Evolutionary conservation across 192 early-diverging fungal genomes (phyloP), one percentile per base, ranked within the genome.

Genomic region (Linnemannia schmuckeri): DNA sequence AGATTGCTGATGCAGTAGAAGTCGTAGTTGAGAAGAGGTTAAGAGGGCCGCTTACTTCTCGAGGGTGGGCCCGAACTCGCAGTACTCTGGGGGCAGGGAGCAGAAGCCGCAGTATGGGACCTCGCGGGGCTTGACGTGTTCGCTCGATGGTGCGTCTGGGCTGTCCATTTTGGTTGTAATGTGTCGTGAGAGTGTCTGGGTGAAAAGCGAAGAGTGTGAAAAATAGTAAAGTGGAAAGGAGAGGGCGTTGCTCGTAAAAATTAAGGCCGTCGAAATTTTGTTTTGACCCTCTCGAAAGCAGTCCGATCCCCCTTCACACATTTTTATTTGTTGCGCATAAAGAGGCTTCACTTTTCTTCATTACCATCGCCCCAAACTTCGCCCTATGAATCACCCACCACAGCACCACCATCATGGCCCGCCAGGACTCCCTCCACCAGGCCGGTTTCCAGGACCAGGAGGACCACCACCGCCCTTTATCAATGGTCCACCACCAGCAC

Each of bases 41-140:
- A 38, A 61, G 63, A 41, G 35, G 76, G 30, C 41, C 63, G 42
- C 54, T 55, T 86, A 99, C 82, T 96, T 95, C 74, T 95, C 94
- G 54, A 92, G 88, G 24, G 95, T 94, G 37, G 95, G 93, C n/a
- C 94, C 93, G 76, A 95, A 97, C 91, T 97, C 96, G 91, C 98
- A 99, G 90, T 97, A 99, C 96, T 96, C 82, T 33, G 84, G 84
- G 6, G 84, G 84, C 38, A 86, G 44, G 22, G 84, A 86, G 84
- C 84, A 86, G 70, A 86, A 86, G 74, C 84, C 84, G 79, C 84
- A 86, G 75, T 86, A 86, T 33, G 77, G 70, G 72, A 86, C 78
- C 47, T 86, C 84, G 44, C 84, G 84, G 57, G 84, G 84, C 75
- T 86, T 75, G 75, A 86, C 78, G 46, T 86, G 78, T 55, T 80